phyloP scores from a whole-genome alignment of 169 alveolate genomes.

The Cryptosporidium parvum region DNA sequence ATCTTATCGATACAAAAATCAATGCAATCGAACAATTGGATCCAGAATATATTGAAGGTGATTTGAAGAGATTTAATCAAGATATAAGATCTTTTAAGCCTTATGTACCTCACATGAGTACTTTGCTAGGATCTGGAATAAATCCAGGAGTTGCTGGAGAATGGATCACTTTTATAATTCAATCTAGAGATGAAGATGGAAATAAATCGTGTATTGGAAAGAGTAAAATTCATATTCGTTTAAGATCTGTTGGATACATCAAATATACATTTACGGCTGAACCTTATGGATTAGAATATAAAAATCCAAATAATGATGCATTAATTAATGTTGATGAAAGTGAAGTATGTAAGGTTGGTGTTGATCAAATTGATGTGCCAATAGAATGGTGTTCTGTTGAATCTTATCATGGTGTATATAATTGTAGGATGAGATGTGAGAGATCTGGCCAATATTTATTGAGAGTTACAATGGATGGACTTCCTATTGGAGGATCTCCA shows the following conservation, averaged over 20 bases:
- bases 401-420: constrained; percentile 58
- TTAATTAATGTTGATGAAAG: constrained; percentile 41
- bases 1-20: background rate
- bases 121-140: constrained; percentile 39
- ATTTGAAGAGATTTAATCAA: constrained; percentile 28
- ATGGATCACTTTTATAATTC: constrained; percentile 52
- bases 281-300: constrained; percentile 54
- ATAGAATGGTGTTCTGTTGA: constrained; percentile 71
- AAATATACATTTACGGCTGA: constrained; percentile 68
- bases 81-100: constrained; percentile 45
- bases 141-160: constrained; percentile 63
- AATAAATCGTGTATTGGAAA: constrained; percentile 28
- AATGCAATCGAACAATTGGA: background rate
- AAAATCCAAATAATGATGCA: constrained; percentile 18
- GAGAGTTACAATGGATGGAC: constrained; percentile 78
- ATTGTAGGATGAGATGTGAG: constrained; percentile 65
- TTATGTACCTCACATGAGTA: constrained; percentile 64
- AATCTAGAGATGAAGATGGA: constrained; percentile 71
- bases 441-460: constrained; percentile 75
- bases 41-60: constrained; percentile 15
- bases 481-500: constrained; percentile 82
- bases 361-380: constrained; percentile 70
- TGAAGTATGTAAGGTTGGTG: constrained; percentile 33
- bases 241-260: constrained; percentile 63
- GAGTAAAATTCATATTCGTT: constrained; percentile 53